phyloP scores from a whole-genome alignment of 768 basidiomycete species.

The Hypsizygus marmoreus region DNA sequence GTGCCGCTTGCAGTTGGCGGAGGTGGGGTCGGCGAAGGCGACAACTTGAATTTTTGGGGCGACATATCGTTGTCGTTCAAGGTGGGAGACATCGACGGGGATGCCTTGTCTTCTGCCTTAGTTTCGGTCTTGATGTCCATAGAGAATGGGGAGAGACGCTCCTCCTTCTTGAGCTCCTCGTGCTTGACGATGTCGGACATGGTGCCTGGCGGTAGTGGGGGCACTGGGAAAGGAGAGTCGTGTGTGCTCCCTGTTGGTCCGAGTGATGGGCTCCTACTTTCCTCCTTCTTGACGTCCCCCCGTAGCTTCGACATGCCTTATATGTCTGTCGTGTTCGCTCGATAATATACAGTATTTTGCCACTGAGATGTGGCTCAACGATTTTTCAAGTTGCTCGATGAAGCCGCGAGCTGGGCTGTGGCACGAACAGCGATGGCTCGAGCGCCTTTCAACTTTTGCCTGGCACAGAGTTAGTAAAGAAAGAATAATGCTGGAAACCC shows the following conservation, averaged over 20 bases:
- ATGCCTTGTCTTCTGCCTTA: constrained; percentile 28
- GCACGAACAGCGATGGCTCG: not conserved
- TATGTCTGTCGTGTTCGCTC: not conserved
- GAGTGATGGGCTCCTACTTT: constrained; percentile 22
- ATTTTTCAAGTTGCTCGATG: constrained; percentile 6
- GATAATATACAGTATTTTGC: constrained; percentile 5
- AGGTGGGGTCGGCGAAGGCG: constrained; percentile 36
- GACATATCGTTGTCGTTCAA: constrained; percentile 32
- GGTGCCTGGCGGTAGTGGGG: constrained; percentile 27
- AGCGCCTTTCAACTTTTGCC: constrained; percentile 8
- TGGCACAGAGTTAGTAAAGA: constrained; percentile 7
- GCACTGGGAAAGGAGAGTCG: constrained; percentile 17
- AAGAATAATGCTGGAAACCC: constrained; percentile 10
- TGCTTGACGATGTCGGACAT: constrained; percentile 10
- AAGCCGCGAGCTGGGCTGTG: not conserved
- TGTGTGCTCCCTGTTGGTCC: constrained; percentile 10
- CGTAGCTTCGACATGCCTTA: constrained; percentile 15
- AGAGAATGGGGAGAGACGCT: constrained; percentile 24
- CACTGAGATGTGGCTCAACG: constrained; percentile 4
- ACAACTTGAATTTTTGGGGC: constrained; percentile 35
- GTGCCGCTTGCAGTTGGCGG: constrained; percentile 32
- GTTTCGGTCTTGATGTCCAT: constrained; percentile 35
- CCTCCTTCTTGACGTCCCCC: constrained; percentile 16
- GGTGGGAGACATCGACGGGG: constrained; percentile 39
- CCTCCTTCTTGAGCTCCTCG: constrained; percentile 30